A percentile compares a stretch with the other conserved stretches of the same genome.
These are phyloP conservation scores for Citrullus amarus DNA, from an alignment of 306 rosid species.

Conservation along the genomic window DNA sequence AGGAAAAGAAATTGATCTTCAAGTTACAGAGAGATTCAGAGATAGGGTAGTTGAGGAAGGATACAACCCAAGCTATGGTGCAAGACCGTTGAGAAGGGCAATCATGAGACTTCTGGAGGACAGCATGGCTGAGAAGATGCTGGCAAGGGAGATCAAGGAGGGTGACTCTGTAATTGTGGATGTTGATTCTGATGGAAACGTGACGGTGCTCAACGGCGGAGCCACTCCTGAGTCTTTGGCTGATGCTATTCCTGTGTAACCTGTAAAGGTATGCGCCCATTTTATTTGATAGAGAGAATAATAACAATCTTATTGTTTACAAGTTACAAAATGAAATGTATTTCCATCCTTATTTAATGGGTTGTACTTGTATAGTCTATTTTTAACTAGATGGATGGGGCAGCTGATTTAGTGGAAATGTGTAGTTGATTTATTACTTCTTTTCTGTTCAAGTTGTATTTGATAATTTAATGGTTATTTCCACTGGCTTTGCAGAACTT, in stretches of 20 bases:
- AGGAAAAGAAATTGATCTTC: slow-evolving; percentile 65
- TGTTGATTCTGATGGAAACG: slow-evolving; percentile 82
- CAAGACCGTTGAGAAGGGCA: slow-evolving; percentile 92
- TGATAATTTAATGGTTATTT: slow-evolving; percentile 13
- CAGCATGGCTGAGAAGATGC: slow-evolving; percentile 99
- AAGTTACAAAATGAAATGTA: not conserved
- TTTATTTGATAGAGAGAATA: not conserved
- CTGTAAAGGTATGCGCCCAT: slow-evolving; percentile 12
- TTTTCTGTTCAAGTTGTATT: not conserved
- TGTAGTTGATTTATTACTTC: not conserved
- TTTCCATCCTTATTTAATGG: not conserved
- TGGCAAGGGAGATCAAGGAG: slow-evolving; percentile 82
- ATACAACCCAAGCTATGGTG: slow-evolving; percentile 89
- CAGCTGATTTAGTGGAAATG: not conserved
- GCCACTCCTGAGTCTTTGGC: slow-evolving; percentile 39
- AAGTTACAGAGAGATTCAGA: slow-evolving; percentile 84
- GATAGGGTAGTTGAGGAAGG: slow-evolving; percentile 95
- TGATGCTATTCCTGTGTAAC: slow-evolving; percentile 38
- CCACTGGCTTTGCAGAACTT: slow-evolving; percentile 5
- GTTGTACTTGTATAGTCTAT: not conserved
- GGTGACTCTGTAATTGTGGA: slow-evolving; percentile 88
- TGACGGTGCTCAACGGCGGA: slow-evolving; percentile 82
- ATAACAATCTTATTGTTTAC: not conserved
- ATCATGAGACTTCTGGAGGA: slow-evolving; percentile 96
- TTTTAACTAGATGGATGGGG: not conserved